phyloP scores from a whole-genome alignment of 768 basidiomycete species.

The Lactarius evosmus region DNA sequence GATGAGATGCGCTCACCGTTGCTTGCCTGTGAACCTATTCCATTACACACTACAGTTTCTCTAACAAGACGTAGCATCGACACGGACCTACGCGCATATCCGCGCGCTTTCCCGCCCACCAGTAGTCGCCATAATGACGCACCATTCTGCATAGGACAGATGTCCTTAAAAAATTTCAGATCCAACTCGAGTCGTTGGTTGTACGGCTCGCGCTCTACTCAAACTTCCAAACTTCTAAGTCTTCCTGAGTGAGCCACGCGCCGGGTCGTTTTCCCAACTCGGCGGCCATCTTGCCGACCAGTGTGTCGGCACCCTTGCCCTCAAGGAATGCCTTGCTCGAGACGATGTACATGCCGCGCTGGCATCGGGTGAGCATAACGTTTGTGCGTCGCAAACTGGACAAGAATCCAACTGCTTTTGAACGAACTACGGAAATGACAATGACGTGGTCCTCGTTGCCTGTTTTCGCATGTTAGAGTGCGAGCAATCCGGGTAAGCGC shows the following conservation, averaged over 20 bases:
- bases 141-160: no score
- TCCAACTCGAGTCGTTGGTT: no score
- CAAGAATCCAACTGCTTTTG: constrained; percentile 65
- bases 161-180: no score
- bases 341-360: constrained; percentile 73
- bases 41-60: constrained; percentile 7
- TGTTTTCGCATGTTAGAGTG: constrained; percentile 31
- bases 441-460: constrained; percentile 84
- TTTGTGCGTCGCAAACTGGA: constrained; percentile 64
- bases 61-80: background rate
- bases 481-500: background rate
- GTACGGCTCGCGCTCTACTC: constrained; percentile 18
- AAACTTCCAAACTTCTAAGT: constrained; percentile 39
- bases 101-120: background rate
- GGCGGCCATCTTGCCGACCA: constrained; percentile 42
- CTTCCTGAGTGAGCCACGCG: constrained; percentile 39
- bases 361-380: constrained; percentile 85
- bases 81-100: background rate
- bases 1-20: constrained; percentile 43
- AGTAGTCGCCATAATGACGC: no score
- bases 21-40: constrained; percentile 18
- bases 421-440: constrained; percentile 69
- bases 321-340: constrained; percentile 58
- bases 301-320: constrained; percentile 45
- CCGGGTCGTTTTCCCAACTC: constrained; percentile 33